Conservation (phyloP, 208 protist genomes). For the Acanthamoeba royreba region DNA sequence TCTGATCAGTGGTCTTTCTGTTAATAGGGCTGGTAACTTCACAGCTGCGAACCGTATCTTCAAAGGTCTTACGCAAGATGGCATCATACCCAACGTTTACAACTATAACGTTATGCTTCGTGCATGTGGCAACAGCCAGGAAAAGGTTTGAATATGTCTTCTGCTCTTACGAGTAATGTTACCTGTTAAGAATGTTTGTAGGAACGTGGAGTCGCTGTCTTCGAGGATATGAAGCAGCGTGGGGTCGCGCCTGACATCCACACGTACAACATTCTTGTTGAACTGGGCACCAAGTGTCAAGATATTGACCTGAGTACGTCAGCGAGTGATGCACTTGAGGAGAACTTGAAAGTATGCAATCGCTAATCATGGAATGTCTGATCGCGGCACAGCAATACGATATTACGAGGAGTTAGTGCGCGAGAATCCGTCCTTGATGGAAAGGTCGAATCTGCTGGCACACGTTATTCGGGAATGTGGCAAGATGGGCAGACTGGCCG, state of each 20-base stretch:
- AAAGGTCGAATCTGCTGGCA: not conserved
- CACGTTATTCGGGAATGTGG: not conserved
- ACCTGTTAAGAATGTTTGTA: not conserved
- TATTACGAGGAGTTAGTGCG: not conserved
- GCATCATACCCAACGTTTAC: not conserved
- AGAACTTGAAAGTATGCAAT: not conserved
- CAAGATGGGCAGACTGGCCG: not conserved
- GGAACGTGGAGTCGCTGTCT: not conserved
- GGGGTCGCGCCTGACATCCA: not conserved
- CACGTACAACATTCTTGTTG: not conserved
- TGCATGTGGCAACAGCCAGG: not conserved
- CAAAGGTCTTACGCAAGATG: not conserved
- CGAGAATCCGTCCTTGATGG: no score
- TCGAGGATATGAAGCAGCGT: not conserved
- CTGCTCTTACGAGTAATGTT: not conserved
- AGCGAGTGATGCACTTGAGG: not conserved
- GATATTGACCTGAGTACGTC: not conserved
- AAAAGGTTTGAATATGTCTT: not conserved
- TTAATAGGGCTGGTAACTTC: not conserved
- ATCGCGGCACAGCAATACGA: not conserved
- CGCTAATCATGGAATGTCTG: not conserved
- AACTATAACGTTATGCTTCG: not conserved
- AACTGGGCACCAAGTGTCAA: not conserved
- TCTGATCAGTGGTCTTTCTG: not conserved
- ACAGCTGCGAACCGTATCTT: not conserved